phyloP scores from a whole-genome alignment of 768 basidiomycete genomes.

The Flagelloscypha sp. region DNA sequence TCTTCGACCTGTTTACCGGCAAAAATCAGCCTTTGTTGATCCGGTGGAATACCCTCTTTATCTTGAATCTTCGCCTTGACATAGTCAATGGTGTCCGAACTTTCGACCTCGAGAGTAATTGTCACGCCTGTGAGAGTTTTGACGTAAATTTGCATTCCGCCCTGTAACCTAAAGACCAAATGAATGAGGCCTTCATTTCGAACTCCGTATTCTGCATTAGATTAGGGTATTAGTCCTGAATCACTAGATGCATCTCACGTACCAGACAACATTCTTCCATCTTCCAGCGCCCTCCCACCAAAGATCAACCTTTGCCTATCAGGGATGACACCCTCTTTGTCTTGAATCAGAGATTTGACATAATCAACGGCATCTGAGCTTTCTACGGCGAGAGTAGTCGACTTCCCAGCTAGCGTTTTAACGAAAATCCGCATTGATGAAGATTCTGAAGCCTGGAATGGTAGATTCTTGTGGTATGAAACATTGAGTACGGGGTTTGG shows the following conservation, averaged over 20 bases:
- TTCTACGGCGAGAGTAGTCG: constrained; percentile 40
- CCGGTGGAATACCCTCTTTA: constrained; percentile 25
- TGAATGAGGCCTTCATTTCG: too few relatives aligned
- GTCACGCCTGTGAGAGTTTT: constrained; percentile 47
- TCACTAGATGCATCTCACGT: too few relatives aligned
- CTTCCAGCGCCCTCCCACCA: constrained; percentile 42
- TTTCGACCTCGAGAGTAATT: constrained; percentile 41
- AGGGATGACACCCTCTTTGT: constrained; percentile 40
- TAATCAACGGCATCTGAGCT: constrained; percentile 39
- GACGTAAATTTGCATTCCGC: constrained; percentile 42
- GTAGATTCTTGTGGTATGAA: too few relatives aligned
- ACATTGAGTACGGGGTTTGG: too few relatives aligned
- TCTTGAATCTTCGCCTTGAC: constrained; percentile 42
- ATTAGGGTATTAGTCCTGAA: too few relatives aligned
- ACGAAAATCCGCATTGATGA: constrained; percentile 47
- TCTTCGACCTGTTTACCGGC: constrained; percentile 60
- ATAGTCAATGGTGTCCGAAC: constrained; percentile 38
- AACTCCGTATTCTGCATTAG: too few relatives aligned
- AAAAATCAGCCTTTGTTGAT: constrained; percentile 50
- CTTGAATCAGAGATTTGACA: constrained; percentile 40
- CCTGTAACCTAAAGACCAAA: constrained; percentile 29
- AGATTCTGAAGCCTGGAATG: too few relatives aligned
- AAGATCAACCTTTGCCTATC: constrained; percentile 38
- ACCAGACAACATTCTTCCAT: constrained; percentile 38
- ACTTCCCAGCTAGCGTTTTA: constrained; percentile 46